phyloP scores from a whole-genome alignment of 176 grass and related monocot genomes.

The Poa pratensis region DNA sequence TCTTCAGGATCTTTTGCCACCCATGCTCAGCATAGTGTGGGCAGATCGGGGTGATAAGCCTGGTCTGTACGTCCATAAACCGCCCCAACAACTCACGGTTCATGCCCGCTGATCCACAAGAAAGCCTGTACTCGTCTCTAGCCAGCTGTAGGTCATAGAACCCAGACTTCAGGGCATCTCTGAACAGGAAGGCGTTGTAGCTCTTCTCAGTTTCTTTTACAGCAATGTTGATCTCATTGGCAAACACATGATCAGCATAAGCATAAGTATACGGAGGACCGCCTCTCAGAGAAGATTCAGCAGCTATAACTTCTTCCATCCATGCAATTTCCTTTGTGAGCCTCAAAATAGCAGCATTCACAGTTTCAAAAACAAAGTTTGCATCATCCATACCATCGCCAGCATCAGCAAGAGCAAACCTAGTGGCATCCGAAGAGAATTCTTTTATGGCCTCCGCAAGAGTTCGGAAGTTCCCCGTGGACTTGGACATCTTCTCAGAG shows the following conservation, averaged over 20 bases:
- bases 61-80: constrained; percentile 84
- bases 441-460: constrained; percentile 66
- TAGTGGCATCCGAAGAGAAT: constrained; percentile 78
- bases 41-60: constrained; percentile 69
- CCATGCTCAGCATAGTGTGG: constrained; percentile 82
- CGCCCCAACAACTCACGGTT: constrained; percentile 66
- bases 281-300: constrained; percentile 60
- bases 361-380: constrained; percentile 88
- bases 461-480: constrained; percentile 82
- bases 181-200: constrained; percentile 80
- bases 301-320: constrained; percentile 80
- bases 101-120: constrained; percentile 71
- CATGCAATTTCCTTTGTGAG: constrained; percentile 82
- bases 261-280: constrained; percentile 60
- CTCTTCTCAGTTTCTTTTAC: constrained; percentile 71
- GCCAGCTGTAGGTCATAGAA: constrained; percentile 82
- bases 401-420: constrained; percentile 86
- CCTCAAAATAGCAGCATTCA: constrained; percentile 80
- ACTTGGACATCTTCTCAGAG: constrained; percentile 90
- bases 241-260: constrained; percentile 75
- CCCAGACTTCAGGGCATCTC: constrained; percentile 75
- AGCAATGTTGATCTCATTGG: constrained; percentile 77
- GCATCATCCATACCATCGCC: constrained; percentile 92
- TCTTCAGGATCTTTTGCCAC: constrained; percentile 68
- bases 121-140: constrained; percentile 83